phyloP scores from a whole-genome alignment of 352 stramenopile genomes.

The Phytophthora brassicae region DNA sequence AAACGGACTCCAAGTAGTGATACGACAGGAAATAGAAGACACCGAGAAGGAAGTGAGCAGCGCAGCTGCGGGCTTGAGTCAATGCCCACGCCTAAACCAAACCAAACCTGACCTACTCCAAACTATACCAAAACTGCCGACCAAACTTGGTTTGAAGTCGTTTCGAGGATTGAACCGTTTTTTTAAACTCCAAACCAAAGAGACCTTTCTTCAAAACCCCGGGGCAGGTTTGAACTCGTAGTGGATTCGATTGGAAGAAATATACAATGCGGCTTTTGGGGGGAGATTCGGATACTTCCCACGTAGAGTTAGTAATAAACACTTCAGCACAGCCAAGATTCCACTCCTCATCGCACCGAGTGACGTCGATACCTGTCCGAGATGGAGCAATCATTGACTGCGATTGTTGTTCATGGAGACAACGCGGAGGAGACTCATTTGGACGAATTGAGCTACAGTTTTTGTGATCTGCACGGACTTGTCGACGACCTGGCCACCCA shows the following conservation, averaged over 20 bases:
- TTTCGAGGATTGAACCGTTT: neutral
- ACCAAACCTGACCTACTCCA: neutral
- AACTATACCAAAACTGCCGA: neutral
- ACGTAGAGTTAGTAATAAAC: too few species aligned
- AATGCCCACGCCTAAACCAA: too few species aligned
- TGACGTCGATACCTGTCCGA: neutral
- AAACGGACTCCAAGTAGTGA: too few species aligned
- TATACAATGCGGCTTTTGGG: neutral
- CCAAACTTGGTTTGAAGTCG: neutral
- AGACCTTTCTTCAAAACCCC: neutral
- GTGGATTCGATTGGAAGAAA: neutral
- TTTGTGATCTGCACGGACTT: neutral
- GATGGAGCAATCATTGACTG: neutral
- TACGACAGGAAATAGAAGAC: too few species aligned
- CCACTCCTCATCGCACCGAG: neutral
- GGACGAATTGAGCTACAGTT: neutral
- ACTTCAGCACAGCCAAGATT: too few species aligned
- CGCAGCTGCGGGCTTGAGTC: too few species aligned
- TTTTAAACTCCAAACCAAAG: neutral
- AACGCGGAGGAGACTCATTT: neutral
- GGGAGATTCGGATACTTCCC: neutral
- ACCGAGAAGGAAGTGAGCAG: too few species aligned
- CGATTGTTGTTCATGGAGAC: neutral
- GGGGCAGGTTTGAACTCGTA: neutral
- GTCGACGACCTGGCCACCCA: too few species aligned